Evolutionary conservation across 2,329 filamentous ascomycete species (phyloP).

Genomic region (Hypomyces perniciosus): DNA sequence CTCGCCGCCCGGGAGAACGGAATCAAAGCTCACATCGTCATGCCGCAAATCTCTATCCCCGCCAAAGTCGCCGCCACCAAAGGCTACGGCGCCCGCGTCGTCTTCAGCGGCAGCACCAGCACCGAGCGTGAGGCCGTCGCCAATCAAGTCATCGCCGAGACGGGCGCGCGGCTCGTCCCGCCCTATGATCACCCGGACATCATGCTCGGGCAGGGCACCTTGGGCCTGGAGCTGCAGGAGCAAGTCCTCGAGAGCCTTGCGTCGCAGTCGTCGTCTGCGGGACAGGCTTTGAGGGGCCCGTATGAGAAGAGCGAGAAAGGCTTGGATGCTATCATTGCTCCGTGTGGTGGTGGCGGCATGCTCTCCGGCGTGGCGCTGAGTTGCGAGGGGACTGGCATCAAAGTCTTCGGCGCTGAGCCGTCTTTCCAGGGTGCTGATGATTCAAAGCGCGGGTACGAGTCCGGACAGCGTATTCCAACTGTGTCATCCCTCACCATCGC

Average conservation of each 20-base stretch:
- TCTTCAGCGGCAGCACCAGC: conserved; percentile 77
- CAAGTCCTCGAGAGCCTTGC: conserved; percentile 58
- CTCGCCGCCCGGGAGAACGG: conserved; percentile 69
- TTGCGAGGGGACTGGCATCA: conserved; percentile 62
- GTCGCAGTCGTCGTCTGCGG: conserved; percentile 11
- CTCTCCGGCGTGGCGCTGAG: conserved; percentile 76
- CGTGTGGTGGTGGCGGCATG: conserved; percentile 84
- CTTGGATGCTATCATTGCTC: conserved; percentile 70
- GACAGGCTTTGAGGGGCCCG: not conserved
- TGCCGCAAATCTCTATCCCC: conserved; percentile 80
- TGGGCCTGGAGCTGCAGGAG: conserved; percentile 72
- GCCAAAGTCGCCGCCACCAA: conserved; percentile 80
- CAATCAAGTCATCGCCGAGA: conserved; percentile 59
- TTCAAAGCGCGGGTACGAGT: conserved; percentile 61
- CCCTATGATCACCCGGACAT: conserved; percentile 92
- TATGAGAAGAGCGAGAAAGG: conserved; percentile 10
- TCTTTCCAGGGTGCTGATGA: conserved; percentile 80
- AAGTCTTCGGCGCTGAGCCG: conserved; percentile 85
- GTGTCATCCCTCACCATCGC: conserved; percentile 79
- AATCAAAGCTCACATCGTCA: conserved; percentile 82
- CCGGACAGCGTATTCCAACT: conserved; percentile 55
- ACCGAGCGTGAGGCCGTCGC: conserved; percentile 76
- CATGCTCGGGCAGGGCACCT: conserved; percentile 87
- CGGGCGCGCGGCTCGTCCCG: conserved; percentile 73
- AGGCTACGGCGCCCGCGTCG: conserved; percentile 68